Conservation (phyloP, 2,329 filamentous ascomycete genomes). For the Moelleriella libera region DNA sequence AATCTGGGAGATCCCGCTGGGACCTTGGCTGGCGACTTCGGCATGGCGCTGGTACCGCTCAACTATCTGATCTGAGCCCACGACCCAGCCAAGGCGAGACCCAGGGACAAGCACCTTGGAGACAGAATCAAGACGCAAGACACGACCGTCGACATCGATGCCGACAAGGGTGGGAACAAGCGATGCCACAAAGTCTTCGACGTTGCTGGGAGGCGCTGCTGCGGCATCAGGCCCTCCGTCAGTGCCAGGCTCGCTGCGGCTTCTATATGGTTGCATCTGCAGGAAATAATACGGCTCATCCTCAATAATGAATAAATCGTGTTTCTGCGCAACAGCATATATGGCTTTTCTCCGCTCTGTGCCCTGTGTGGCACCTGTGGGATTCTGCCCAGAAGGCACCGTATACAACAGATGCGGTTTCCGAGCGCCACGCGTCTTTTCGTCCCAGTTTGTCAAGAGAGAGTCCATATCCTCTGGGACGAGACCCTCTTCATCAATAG, state of each 20-base stretch:
- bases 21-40: conserved; percentile 75
- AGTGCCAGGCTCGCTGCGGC: conserved; percentile 28
- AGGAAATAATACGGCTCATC: conserved; percentile 94
- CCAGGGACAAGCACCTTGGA: conserved; percentile 84
- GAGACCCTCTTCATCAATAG: conserved; percentile 39
- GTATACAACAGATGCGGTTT: conserved; percentile 45
- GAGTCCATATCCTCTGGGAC: conserved; percentile 36
- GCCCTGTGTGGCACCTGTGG: conserved; percentile 73
- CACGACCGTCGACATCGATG: conserved; percentile 75
- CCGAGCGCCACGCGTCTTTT: conserved; percentile 23
- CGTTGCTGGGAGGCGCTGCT: conserved; percentile 40
- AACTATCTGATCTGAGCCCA: conserved; percentile 70
- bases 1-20: conserved; percentile 72
- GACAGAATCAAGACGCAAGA: conserved; percentile 84
- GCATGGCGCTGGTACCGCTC: conserved; percentile 71
- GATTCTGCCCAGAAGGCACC: conserved; percentile 72
- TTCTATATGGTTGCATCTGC: conserved; percentile 67
- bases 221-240: too few relatives aligned
- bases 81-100: conserved; percentile 75
- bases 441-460: conserved; percentile 35
- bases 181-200: conserved; percentile 57
- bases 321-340: conserved; percentile 67
- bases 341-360: conserved; percentile 52
- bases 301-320: conserved; percentile 78
- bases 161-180: conserved; percentile 55